phyloP scores from a whole-genome alignment of 495 filamentous ascomycete species.

The Astrothelium macrocarpum region DNA sequence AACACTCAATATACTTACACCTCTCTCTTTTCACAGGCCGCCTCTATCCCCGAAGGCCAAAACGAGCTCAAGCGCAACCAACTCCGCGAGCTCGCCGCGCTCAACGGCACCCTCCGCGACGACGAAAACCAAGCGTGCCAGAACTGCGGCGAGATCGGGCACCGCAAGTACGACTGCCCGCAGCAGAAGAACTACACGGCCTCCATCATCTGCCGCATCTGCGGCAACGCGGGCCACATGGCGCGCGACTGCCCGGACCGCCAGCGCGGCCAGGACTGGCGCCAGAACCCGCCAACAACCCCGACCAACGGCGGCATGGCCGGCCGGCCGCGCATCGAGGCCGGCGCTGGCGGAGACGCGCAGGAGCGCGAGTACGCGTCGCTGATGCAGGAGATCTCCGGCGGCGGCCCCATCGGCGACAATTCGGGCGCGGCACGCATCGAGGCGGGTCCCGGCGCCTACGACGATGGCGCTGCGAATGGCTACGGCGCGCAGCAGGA shows the following conservation, averaged over 20 bases:
- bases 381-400: slow-evolving; percentile 96
- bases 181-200: slow-evolving; percentile 96
- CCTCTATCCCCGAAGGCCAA: slow-evolving; percentile 94
- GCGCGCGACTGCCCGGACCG: slow-evolving; percentile 88
- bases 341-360: slow-evolving; percentile 76
- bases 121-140: slow-evolving; percentile 99
- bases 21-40: slow-evolving; percentile 61
- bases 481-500: slow-evolving; percentile 41
- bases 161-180: slow-evolving; percentile 97
- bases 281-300: slow-evolving; percentile 68
- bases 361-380: slow-evolving; percentile 93
- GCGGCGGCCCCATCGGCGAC: slow-evolving; percentile 49
- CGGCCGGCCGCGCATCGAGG: slow-evolving; percentile 50
- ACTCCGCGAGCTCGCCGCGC: slow-evolving; percentile 87
- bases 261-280: slow-evolving; percentile 83
- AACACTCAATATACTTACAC: no score
- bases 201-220: slow-evolving; percentile 98
- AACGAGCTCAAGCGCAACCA: slow-evolving; percentile 98
- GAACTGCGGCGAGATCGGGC: slow-evolving; percentile 98
- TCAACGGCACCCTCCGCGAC: slow-evolving; percentile 96
- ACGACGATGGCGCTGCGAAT: slow-evolving; percentile 32
- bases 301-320: no score
- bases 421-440: slow-evolving; percentile 60
- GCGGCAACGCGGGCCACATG: slow-evolving; percentile 91
- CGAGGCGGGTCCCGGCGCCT: slow-evolving; percentile 68